Evolutionary conservation across 441 rosid species (phyloP).

Genomic region (Pelargonium cotyledonis): DNA sequence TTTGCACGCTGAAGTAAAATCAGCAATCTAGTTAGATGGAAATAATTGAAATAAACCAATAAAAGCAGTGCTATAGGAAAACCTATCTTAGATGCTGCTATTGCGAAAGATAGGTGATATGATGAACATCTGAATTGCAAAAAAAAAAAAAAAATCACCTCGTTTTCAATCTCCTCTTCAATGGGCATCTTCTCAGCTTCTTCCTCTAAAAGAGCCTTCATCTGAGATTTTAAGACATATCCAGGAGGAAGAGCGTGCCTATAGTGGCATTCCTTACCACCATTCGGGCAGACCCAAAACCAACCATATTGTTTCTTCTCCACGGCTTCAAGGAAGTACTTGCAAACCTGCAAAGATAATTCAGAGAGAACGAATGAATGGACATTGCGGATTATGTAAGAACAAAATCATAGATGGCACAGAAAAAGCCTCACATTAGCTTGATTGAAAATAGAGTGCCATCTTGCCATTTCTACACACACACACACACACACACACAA

Average conservation of each 20-base stretch:
- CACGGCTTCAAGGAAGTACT: conserved; percentile 85
- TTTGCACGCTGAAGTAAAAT: conserved; percentile 53
- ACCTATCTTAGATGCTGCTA: not conserved
- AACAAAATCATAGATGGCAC: not conserved
- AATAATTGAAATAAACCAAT: not conserved
- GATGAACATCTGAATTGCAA: not conserved
- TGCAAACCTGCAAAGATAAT: conserved; percentile 59
- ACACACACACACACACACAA: too few species aligned
- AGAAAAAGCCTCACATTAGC: not conserved
- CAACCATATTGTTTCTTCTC: conserved; percentile 86
- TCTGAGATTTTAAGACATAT: conserved; percentile 80
- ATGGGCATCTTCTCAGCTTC: conserved; percentile 64
- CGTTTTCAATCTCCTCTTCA: conserved; percentile 86
- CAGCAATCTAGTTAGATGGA: not conserved
- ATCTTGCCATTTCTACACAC: not conserved
- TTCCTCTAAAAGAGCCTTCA: conserved; percentile 91
- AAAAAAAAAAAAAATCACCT: conserved; percentile 51
- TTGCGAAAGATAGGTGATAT: not conserved
- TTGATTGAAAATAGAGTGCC: not conserved
- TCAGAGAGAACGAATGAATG: too few species aligned
- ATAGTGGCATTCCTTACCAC: conserved; percentile 77
- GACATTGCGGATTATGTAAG: too few species aligned
- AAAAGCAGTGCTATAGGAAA: not conserved
- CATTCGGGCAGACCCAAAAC: conserved; percentile 96
- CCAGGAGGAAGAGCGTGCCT: conserved; percentile 98